Base-by-base conservation (phyloP, 2,329 filamentous ascomycete species). In the Botryosphaeria dothidea region DNA sequence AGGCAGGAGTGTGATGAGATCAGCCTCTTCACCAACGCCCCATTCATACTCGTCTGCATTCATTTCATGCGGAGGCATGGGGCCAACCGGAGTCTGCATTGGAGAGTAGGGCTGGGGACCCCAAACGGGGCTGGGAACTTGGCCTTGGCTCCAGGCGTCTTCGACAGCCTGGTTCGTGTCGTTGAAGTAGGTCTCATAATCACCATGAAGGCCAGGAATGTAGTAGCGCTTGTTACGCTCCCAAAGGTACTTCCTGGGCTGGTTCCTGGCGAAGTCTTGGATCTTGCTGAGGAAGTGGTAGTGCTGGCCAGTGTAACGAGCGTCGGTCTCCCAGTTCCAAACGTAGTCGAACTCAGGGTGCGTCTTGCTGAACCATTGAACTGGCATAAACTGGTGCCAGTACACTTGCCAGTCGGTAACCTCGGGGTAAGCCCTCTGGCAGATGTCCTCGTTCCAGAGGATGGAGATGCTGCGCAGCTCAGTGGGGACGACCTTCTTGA, bases 11-110 rank as follows among this genome's bases (percentile, higher is more conserved):
- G 93, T 92, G 73, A 98, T 94, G 69, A 96, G 86, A 76, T 98
- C 94, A 11, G 94, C 93, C 66, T 96, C 91, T 77, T 97, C 94
- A 62, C 87, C 91, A 0, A 95, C 90, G 34, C 94, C 94, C 93
- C 94, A 97, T 58, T 84, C 78, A 74, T 93, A 93, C 69, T 89
- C 86, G 73, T 97, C 93, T 67, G 91, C 89, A 58, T 94, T 91
- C 70, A 92, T 89, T 1, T 82, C 82, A 0, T 85, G 89, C 0
- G 91, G 90, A 0, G 93, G 92, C 17, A 81, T 80, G 0, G 91
- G 89, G 66, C 95, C 92, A n/a, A 90, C 84, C 7, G 93, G 90
- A 78, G 89, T 90, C 74, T 96, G 92, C 1, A 86, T 80, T 64
- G 90, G 84, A 8, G 72, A 64, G 19, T 91, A 91, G 1, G 92